A percentile compares a stretch with the other conserved stretches of the same genome.
Evolutionary conservation across 345 rosid species (phyloP).

Genomic region (Linum tenue): DNA sequence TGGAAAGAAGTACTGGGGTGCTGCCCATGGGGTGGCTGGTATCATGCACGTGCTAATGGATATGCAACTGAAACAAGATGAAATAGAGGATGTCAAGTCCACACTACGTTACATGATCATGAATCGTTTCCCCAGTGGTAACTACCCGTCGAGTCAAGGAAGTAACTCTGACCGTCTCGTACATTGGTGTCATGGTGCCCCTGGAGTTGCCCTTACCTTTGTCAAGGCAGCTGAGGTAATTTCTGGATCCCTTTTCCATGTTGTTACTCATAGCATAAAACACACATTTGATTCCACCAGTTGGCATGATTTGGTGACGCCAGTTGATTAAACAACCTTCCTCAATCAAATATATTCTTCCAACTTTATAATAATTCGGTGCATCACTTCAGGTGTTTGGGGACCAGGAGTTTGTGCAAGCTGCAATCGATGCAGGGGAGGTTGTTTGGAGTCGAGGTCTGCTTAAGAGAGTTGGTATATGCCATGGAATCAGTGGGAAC

Average conservation of each 20-base stretch:
- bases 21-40: constrained; percentile 68
- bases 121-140: constrained; percentile 48
- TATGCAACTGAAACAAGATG: constrained; percentile 52
- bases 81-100: constrained; percentile 52
- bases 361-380: background rate
- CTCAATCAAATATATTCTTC: no score
- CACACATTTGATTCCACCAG: no score
- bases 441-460: constrained; percentile 59
- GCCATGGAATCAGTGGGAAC: constrained; percentile 68
- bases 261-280: background rate
- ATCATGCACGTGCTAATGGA: constrained; percentile 61
- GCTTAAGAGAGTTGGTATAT: constrained; percentile 58
- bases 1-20: constrained; percentile 66
- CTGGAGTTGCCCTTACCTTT: constrained; percentile 55
- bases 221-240: constrained; percentile 60
- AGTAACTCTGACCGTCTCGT: constrained; percentile 45
- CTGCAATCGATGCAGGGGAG: constrained; percentile 55
- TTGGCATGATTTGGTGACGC: no score
- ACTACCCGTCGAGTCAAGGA: constrained; percentile 58
- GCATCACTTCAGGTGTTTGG: constrained; percentile 43
- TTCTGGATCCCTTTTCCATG: background rate
- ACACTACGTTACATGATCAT: constrained; percentile 52
- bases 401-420: constrained; percentile 46
- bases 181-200: constrained; percentile 77
- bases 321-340: no score